Conservation (phyloP, 1,284 basidiomycete species). For the Cutaneotrichosporon cutaneum region DNA sequence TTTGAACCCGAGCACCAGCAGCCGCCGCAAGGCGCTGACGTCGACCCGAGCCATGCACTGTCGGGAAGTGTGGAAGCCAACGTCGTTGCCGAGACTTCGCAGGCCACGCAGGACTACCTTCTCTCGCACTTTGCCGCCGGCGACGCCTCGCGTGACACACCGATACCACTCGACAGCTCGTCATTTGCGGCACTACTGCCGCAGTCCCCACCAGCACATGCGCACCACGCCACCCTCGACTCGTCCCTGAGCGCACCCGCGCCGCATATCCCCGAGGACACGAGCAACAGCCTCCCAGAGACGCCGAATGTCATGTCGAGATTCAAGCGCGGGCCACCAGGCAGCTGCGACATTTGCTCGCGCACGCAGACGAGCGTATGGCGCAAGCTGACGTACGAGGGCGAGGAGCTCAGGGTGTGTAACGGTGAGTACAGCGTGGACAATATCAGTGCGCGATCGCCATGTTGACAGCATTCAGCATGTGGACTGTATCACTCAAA, state of each 20-base stretch:
- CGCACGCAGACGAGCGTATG: constrained; percentile 49
- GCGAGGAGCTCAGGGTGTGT: constrained; percentile 43
- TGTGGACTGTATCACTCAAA: constrained; percentile 48
- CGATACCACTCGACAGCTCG: constrained; percentile 27
- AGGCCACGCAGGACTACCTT: constrained; percentile 30
- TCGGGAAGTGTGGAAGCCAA: not conserved
- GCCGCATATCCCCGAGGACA: constrained; percentile 6
- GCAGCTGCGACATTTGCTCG: constrained; percentile 48
- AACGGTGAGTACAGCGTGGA: constrained; percentile 38
- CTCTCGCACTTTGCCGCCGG: constrained; percentile 31
- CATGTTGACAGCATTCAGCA: constrained; percentile 27
- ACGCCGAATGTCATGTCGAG: constrained; percentile 33
- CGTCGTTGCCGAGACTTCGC: constrained; percentile 7
- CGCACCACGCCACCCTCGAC: constrained; percentile 1
- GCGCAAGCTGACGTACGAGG: constrained; percentile 41
- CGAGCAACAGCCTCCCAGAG: constrained; percentile 5
- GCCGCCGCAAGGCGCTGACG: not conserved
- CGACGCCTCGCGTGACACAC: constrained; percentile 8
- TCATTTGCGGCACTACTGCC: constrained; percentile 40
- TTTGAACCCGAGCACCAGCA: not conserved
- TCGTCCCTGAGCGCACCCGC: not conserved
- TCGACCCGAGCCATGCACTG: constrained; percentile 13
- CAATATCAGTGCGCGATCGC: constrained; percentile 1
- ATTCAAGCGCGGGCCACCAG: constrained; percentile 41
- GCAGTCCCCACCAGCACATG: constrained; percentile 13